Base-by-base conservation (phyloP, 2,329 filamentous ascomycete genomes). In the Alternaria dauci region DNA sequence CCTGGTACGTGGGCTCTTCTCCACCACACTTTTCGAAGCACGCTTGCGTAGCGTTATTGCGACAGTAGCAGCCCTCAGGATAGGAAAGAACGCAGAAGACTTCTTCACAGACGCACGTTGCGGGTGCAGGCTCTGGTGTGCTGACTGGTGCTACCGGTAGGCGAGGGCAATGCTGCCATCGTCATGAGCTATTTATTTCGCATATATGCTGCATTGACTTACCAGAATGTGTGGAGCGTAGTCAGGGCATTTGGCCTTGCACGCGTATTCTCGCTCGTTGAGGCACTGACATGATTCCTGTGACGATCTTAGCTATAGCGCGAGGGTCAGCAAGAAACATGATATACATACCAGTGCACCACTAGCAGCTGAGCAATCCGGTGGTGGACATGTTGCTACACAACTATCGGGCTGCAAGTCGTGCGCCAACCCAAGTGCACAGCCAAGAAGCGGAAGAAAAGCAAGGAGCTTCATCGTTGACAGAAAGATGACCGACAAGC, bases 11-110 rank as follows among this genome's bases (percentile, higher is more conserved):
- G 18, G 48, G 48, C 25, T 52, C 23, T n/a, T 26, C 36, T 1
- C 48, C 48, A 2, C 75, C 75, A 56, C 75, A 77, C 25, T 68
- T 70, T 2, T 71, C 46, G 43, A 63, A 73, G 51, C 75, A 77
- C 2, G 20, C 50, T 20, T 67, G 53, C 12, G 65, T 65, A 12
- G 57, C 63, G 23, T 51, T 59, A 39, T 74, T 72, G n/a, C 46
- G 48, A 48, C 75, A 77, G 55, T 71, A 56, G 57, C 75, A 77
- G 3, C 66, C 70, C 1, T 67, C 48, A 0, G 75, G 75, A 55
- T 64, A 76, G 23, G 64, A 50, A 57, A 68, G 64, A n/a, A 58
- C 47, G 50, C 73, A 76, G n/a, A 59, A 51, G 14, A 58, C 56
- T 12, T 52, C n/a, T 23, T 72, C 51, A 16, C 52, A 46, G 6